A percentile compares a stretch with the other conserved stretches of the same genome.
Evolutionary conservation across 768 basidiomycete genomes (phyloP).

Genomic region (Mycena olivaceomarginata): DNA sequence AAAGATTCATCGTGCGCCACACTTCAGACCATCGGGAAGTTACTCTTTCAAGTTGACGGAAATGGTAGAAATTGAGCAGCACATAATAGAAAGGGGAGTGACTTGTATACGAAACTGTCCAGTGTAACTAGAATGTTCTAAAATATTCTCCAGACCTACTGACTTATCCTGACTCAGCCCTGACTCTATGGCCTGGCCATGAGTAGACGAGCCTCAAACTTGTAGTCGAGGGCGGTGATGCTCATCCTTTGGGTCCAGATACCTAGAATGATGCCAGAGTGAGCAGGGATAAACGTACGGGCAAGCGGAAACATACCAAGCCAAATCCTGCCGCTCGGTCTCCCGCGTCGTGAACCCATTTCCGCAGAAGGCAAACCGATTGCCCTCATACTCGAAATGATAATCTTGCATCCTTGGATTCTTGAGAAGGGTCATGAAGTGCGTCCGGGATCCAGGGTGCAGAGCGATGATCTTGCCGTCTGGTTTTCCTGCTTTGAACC

Average conservation of each 20-base stretch:
- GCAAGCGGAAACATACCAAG: conserved; percentile 7
- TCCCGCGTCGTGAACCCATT: conserved; percentile 15
- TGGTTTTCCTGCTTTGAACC: conserved; percentile 9
- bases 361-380: conserved; percentile 18
- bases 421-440: conserved; percentile 11
- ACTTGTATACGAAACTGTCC: conserved; percentile 10
- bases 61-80: not conserved
- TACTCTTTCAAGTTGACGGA: too few species aligned
- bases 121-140: conserved; percentile 40
- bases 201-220: not conserved
- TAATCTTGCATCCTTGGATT: conserved; percentile 19
- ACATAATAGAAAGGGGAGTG: not conserved
- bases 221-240: conserved; percentile 14
- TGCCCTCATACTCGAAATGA: conserved; percentile 13
- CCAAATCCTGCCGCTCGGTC: conserved; percentile 9
- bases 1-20: too few species aligned
- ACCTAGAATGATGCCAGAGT: not conserved
- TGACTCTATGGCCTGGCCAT: conserved; percentile 8
- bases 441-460: conserved; percentile 14
- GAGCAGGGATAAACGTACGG: not conserved
- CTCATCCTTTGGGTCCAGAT: conserved; percentile 12
- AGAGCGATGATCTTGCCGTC: conserved; percentile 15
- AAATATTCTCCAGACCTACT: conserved; percentile 53
- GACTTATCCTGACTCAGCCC: not conserved
- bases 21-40: too few species aligned